These are phyloP conservation scores for Strobilomyces echinocephalus DNA, from an alignment of 768 basidiomycete genomes.

Conservation along the genomic window DNA sequence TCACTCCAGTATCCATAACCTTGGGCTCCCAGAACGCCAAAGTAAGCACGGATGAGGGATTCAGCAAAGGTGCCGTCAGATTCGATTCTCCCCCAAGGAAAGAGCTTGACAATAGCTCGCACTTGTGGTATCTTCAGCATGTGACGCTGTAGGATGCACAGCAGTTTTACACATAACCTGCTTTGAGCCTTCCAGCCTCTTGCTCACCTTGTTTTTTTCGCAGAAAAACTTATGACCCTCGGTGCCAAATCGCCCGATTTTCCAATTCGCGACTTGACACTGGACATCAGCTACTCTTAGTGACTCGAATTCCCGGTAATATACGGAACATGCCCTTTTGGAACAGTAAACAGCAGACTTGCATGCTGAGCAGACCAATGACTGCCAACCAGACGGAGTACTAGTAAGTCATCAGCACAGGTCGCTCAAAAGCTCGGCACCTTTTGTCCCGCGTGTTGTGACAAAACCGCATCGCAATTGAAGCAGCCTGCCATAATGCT, in stretches of 20 bases:
- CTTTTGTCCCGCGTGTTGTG: constrained; percentile 12
- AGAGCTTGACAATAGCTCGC: constrained; percentile 32
- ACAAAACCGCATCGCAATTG: constrained; percentile 16
- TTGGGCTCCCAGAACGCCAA: constrained; percentile 35
- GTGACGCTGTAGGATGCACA: constrained; percentile 26
- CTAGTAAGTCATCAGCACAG: not conserved
- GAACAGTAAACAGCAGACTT: constrained; percentile 30
- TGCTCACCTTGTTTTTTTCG: constrained; percentile 30
- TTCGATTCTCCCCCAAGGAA: constrained; percentile 42
- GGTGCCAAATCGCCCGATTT: constrained; percentile 23
- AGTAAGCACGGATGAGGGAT: constrained; percentile 33
- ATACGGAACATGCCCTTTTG: constrained; percentile 16
- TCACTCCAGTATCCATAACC: constrained; percentile 41
- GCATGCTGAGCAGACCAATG: constrained; percentile 27
- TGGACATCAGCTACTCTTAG: constrained; percentile 9
- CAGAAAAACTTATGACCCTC: constrained; percentile 33
- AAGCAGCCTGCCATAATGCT: constrained; percentile 21
- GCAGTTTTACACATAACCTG: not conserved
- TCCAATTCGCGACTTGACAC: constrained; percentile 38
- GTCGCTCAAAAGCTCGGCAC: constrained; percentile 6
- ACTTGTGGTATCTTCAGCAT: constrained; percentile 34
- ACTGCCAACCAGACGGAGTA: constrained; percentile 11
- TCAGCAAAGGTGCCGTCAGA: constrained; percentile 37
- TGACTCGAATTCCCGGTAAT: not conserved
- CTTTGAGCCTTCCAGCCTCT: not conserved